Evolutionary conservation across 768 basidiomycete genomes (phyloP).

Genomic region (Tulasnella sp.): DNA sequence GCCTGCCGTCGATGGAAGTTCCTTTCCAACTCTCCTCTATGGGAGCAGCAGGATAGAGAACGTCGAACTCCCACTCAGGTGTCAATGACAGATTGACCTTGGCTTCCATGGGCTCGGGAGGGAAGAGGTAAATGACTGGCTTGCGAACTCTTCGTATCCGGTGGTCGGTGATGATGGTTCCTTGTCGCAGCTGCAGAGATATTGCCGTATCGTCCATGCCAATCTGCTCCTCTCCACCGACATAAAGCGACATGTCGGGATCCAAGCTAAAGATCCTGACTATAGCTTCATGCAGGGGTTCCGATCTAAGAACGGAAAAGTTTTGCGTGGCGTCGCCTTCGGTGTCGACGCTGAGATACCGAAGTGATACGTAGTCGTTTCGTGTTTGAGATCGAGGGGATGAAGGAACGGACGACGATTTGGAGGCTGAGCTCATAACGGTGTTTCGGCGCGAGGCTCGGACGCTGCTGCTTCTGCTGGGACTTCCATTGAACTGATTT

Average conservation of each 20-base stretch:
- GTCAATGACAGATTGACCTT: background rate
- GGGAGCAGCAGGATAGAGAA: background rate
- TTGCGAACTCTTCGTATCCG: slow-evolving; percentile 10
- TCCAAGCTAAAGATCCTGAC: background rate
- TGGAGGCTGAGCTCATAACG: background rate
- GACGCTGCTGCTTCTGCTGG: background rate
- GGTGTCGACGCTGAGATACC: background rate
- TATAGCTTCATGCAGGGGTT: background rate
- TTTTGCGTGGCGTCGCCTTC: background rate
- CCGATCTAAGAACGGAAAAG: background rate
- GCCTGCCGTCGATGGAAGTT: background rate
- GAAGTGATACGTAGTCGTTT: background rate
- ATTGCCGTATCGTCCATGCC: background rate
- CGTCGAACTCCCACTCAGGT: background rate
- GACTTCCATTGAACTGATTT: background rate
- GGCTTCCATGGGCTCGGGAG: background rate
- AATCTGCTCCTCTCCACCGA: background rate
- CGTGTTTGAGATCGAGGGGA: background rate
- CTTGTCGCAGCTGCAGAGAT: background rate
- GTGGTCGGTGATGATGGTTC: background rate
- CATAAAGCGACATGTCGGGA: background rate
- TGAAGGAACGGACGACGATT: background rate
- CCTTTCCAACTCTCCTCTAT: slow-evolving; percentile 1
- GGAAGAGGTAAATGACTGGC: slow-evolving; percentile 13
- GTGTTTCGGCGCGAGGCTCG: background rate